Evolutionary conservation across 2,329 filamentous ascomycete species (phyloP), one percentile per base, ranked within the genome.

Genomic region (Aspergillus tubingensis): DNA sequence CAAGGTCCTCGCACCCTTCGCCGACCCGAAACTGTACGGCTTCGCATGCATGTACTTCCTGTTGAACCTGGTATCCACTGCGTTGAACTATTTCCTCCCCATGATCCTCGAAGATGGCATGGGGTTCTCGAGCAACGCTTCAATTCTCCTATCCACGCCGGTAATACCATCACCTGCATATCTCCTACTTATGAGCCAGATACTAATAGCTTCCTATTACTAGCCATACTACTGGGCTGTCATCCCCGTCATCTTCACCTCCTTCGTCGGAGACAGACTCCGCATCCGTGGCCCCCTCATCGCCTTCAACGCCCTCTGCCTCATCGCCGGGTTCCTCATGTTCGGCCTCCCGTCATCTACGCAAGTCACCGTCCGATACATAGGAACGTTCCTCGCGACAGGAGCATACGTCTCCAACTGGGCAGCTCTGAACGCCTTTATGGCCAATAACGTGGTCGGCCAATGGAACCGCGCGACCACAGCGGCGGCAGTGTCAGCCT

Each of bases 361-460:
- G 13, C 81, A 87, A 58, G 83, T 88, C 54, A 79, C 85, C 0
- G 85, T 86, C 3, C 82, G 88, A 51, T 89, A 89, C 63, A 77
- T 88, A 30, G 88, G 87, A 8, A 86, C 85, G 0, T 89, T 84
- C 71, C 79, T 90, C 2, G 86, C 87, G 0, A 90, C 87, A 0
- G 88, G 88, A 0, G 86, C 87, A 1, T 90, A 89, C 64, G 82
- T 90, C 3, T 85, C 83, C 3, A 90, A 90, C 64, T 90, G 87
- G 87, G 87, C 88, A 0, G 87, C 86, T 0, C 76, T 90, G 63
- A 87, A 84, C 55, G 82, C 85, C 0, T 88, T 86, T 64, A 83
- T 86, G 68, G 82, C 84, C 15, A 88, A 87, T 70, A 89, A 87
- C 63, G 80, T 88, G 44, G 79, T 82, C 0, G 85, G 85, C 0